Evolutionary conservation across 305 asterid species (phyloP), one percentile per base, ranked within the genome.

Genomic region (Ajuga reptans): DNA sequence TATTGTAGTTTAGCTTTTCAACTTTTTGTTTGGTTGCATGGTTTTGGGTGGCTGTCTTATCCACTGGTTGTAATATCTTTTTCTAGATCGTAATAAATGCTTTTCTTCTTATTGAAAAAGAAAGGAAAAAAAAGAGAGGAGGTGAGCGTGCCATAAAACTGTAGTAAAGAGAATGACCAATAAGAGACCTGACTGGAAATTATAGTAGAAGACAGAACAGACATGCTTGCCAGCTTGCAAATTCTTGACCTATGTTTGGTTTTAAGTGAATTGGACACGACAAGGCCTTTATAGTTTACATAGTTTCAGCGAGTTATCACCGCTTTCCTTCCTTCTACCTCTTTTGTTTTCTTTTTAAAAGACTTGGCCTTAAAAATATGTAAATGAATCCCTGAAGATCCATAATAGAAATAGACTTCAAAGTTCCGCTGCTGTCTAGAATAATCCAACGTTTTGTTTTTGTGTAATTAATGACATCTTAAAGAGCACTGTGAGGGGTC

Each of bases 101-200:
- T 39, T 39, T 39, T 9, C 1, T 39, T 39, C 2, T 39, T 39
- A 39, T 9, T 8, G 3, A 9, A 39, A 39, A 9, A 39, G n/a
- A n/a, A n/a, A n/a, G n/a, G n/a, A n/a, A n/a, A n/a, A n/a, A n/a
- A n/a, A 39, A 39, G 8, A 1, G 3, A 4, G 9, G 1, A 9
- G 41, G 9, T 36, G 41, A 36, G 0, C 41, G 5, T 36, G 41
- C 49, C 21, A 8, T 62, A 14, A 49, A 33, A 11, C 66, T 34
- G 11, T 36, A 21, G n/a, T 68, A 27, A 45, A 34, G 53, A 54
- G 45, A 45, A 33, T 36, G 37, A 9, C 66, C 31, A 17, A 34
- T 42, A 46, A 39, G 45, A 68, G 42, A 2, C 51, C 62, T 53
- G 55, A 37, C 2, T 39, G 45, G 33, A 71, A 73, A 41, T 66